Conservation (phyloP, 306 rosid species). For the Crataegus laevigata region DNA sequence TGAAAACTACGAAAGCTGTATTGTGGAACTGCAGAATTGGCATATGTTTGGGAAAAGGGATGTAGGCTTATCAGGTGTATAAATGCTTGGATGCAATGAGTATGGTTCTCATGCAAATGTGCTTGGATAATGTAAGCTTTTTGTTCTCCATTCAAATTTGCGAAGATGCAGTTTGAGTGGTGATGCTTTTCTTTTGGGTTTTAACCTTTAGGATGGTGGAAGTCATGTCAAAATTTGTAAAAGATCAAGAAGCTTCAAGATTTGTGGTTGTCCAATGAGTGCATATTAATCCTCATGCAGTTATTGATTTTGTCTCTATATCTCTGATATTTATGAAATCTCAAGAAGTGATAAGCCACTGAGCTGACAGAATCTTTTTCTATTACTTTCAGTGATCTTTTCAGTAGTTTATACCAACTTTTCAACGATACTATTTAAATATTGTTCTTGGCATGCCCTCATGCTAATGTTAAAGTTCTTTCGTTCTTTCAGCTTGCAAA, state of each 20-base stretch:
- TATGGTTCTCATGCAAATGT: neutral
- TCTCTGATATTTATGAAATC: neutral
- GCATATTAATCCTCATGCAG: neutral
- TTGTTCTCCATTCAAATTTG: neutral
- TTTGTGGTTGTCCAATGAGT: neutral
- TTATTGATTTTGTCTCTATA: neutral
- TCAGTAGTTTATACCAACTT: neutral
- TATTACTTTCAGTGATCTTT: neutral
- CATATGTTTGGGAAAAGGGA: neutral
- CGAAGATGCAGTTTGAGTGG: neutral
- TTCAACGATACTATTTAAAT: neutral
- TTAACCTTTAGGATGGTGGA: neutral
- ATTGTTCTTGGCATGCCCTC: constrained; percentile 2
- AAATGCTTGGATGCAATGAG: neutral
- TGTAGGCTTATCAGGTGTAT: neutral
- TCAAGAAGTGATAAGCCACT: neutral
- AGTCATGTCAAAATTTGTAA: neutral
- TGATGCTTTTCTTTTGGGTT: neutral
- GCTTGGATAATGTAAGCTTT: neutral
- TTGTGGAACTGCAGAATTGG: neutral
- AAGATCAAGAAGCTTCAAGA: neutral
- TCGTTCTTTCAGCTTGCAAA: constrained; percentile 64
- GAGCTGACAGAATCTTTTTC: neutral
- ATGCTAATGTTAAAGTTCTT: neutral
- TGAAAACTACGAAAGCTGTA: neutral